Evolutionary conservation across 1,139 yeast species (phyloP).

Genomic region (Debaryomycetaceae sp.): DNA sequence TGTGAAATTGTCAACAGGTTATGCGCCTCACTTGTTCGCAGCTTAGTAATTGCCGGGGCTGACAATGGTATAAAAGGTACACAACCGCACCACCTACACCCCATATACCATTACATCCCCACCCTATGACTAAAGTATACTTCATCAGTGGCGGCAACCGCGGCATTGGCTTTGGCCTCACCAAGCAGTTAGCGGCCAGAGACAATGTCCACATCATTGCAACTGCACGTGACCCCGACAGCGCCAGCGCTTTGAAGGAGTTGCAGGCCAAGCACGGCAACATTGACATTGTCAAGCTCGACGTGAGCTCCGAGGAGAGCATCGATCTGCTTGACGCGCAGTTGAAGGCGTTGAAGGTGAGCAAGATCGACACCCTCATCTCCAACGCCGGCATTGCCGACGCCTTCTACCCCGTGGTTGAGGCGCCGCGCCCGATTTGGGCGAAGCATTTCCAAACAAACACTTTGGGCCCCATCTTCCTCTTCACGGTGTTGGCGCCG

Average conservation of each 20-base stretch:
- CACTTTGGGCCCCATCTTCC: conserved; percentile 25
- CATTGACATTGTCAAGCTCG: conserved; percentile 7
- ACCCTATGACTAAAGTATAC: conserved; percentile 16
- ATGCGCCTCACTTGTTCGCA: too few relatives aligned
- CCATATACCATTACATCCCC: too few relatives aligned
- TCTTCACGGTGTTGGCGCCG: conserved; percentile 22
- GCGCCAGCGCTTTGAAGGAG: conserved; percentile 8
- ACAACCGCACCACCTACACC: too few relatives aligned
- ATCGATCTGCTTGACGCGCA: conserved; percentile 5
- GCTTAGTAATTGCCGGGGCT: too few relatives aligned
- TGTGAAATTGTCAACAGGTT: too few relatives aligned
- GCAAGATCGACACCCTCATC: conserved; percentile 15
- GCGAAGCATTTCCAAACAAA: conserved; percentile 20
- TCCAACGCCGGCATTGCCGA: conserved; percentile 16
- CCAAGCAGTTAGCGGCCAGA: conserved; percentile 11
- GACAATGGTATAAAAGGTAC: too few relatives aligned
- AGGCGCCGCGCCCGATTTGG: conserved; percentile 14
- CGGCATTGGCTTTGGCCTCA: conserved; percentile 18
- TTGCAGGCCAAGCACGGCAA: conserved; percentile 5
- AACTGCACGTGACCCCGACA: conserved; percentile 15
- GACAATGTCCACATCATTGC: conserved; percentile 12
- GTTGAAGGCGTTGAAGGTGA: conserved; percentile 5
- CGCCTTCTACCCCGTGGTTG: conserved; percentile 5
- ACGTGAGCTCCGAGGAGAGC: conserved; percentile 8
- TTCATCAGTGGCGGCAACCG: conserved; percentile 20